Base-by-base conservation (phyloP, 441 rosid species). In the Bruguiera hainesii region DNA sequence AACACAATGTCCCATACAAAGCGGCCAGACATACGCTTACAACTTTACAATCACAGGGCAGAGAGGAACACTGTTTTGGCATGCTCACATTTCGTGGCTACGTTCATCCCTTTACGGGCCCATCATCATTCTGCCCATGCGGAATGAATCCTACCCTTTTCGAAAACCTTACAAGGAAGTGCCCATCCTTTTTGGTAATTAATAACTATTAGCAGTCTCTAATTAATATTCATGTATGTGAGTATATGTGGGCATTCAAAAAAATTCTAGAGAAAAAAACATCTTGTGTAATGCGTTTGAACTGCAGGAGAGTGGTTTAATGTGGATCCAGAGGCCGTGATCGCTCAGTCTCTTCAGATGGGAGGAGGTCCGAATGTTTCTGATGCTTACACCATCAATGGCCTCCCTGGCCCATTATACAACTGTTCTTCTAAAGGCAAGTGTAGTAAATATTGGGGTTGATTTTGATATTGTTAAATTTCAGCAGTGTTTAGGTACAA, bases 311-410 rank as follows among this genome's bases (percentile, higher is more conserved):
- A 92, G 67, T 92, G 96, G 98, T 89, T 82, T 67, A 87, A 84
- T 67, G 81, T 78, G 49, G 96, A 89, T 68, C 82, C 93, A 5
- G 90, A 84, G 75, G 87, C 90, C 33, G 66, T 92, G 1, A 7
- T 88, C 11, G 76, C 77, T 16, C 93, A 89, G 67, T 80, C 96
- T 30, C 82, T 88, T 20, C 89, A 78, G 66, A 84, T 93, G 0
- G 95, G 95, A 35, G 86, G 4, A n/a, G 95, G 83, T 16, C 95
- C 96, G 11, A 92, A 89, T 78, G 83, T 83, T 1, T 88, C 96
- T 1, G 91, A 91, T 69, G 95, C 96, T n/a, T 85, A 84, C 72
- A 90, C 90, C 15, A 73, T 92, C 46, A 90, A 90, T 66, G 93
- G 93, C 18, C 76, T 90, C 7, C 96, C 96, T 5, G 95, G 98